Evolutionary conservation across 2,329 filamentous ascomycete genomes (phyloP).

Genomic region (Blastomyces percursus): DNA sequence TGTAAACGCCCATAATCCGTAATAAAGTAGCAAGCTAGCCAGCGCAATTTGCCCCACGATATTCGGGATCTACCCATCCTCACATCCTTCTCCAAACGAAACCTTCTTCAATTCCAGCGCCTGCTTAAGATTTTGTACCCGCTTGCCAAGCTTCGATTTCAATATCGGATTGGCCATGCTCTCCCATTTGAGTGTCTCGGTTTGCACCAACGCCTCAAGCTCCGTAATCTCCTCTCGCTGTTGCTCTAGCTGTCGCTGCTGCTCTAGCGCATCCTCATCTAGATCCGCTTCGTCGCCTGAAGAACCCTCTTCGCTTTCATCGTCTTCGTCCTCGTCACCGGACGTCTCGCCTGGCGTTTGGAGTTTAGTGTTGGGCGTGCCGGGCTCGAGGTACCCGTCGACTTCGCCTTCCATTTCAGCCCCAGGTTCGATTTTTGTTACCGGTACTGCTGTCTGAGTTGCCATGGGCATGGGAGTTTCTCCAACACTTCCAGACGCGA

Average conservation of each 20-base stretch:
- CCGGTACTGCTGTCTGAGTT: slow-evolving; percentile 3
- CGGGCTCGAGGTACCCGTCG: slow-evolving; percentile 12
- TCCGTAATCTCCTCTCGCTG: slow-evolving; percentile 37
- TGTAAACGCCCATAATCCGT: background rate
- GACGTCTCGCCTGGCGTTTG: slow-evolving; percentile 26
- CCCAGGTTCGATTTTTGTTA: slow-evolving; percentile 6
- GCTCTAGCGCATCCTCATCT: slow-evolving; percentile 35
- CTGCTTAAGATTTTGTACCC: slow-evolving; percentile 35
- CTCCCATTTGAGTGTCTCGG: slow-evolving; percentile 32
- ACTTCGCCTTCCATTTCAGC: slow-evolving; percentile 7
- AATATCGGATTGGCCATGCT: slow-evolving; percentile 31
- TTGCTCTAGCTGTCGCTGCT: slow-evolving; percentile 33
- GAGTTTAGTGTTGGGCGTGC: slow-evolving; percentile 25
- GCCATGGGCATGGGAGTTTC: background rate
- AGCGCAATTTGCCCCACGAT: background rate
- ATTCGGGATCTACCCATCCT: slow-evolving; percentile 8
- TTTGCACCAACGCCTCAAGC: slow-evolving; percentile 30
- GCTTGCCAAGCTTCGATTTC: slow-evolving; percentile 34
- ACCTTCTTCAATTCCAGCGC: slow-evolving; percentile 36
- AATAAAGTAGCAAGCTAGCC: background rate
- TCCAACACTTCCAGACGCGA: slow-evolving; percentile 14
- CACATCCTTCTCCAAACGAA: slow-evolving; percentile 29
- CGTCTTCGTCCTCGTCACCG: slow-evolving; percentile 31
- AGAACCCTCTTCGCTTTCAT: slow-evolving; percentile 26
- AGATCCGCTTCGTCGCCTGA: slow-evolving; percentile 29